These are phyloP conservation scores for Inga leiocalycina DNA, from an alignment of 306 rosid species.

Conservation along the genomic window DNA sequence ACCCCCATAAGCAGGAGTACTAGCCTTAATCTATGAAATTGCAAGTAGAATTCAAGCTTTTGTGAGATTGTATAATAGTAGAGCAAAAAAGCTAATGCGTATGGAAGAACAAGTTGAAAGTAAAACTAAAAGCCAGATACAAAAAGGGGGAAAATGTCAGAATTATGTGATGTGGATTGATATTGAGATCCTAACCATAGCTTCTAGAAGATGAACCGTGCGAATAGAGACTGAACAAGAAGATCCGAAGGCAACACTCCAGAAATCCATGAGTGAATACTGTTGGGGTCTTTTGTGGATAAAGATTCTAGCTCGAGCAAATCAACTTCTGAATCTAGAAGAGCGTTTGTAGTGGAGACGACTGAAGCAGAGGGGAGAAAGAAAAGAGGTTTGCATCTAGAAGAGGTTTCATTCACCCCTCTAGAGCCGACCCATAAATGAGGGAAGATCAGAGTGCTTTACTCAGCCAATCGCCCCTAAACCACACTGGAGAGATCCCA, in stretches of 20 bases:
- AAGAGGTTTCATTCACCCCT: too few relatives aligned
- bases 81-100: background rate
- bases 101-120: background rate
- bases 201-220: conserved; percentile 42
- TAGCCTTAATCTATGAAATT: conserved; percentile 37
- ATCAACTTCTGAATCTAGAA: too few relatives aligned
- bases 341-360: too few relatives aligned
- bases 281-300: too few relatives aligned
- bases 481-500: too few relatives aligned
- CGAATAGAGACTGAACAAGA: conserved; percentile 43
- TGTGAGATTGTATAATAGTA: background rate
- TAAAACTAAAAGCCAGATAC: conserved; percentile 20
- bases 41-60: background rate
- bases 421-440: too few relatives aligned
- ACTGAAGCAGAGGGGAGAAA: too few relatives aligned
- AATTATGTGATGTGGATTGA: background rate
- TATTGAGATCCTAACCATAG: conserved; percentile 44
- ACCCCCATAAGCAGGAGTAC: background rate
- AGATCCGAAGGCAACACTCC: conserved; percentile 33
- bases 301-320: too few relatives aligned
- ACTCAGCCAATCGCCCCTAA: too few relatives aligned
- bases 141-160: background rate
- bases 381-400: too few relatives aligned
- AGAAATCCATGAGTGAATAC: too few relatives aligned
- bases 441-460: too few relatives aligned